Percentiles rank a stretch among this genome's conserved stretches.
These are phyloP conservation scores for Vitis hybrid DNA, from an alignment of 177 flowering plant genomes.

Conservation along the genomic window DNA sequence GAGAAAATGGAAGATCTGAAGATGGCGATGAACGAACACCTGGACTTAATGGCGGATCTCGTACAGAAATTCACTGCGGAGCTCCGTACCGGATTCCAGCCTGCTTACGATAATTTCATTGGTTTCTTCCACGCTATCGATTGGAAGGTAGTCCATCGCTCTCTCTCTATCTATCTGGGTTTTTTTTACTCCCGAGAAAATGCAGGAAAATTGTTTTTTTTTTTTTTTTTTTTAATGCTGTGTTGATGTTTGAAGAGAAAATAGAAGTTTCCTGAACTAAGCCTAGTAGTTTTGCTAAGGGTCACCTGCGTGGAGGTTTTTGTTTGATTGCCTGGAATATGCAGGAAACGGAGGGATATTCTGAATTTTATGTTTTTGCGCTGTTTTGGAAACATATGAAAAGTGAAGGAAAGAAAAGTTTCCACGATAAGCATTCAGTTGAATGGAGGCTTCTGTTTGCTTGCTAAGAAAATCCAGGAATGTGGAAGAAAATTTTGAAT, in stretches of 20 bases:
- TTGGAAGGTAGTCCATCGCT: constrained; percentile 64
- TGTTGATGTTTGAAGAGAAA: not conserved
- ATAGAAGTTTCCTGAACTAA: no score
- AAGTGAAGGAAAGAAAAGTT: not conserved
- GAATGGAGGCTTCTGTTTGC: not conserved
- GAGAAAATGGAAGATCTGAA: constrained; percentile 58
- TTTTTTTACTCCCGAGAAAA: not conserved
- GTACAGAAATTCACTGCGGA: constrained; percentile 63
- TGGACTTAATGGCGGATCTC: constrained; percentile 75
- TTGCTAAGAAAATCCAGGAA: not conserved
- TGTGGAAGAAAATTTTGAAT: not conserved
- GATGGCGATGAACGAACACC: constrained; percentile 60
- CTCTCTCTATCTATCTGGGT: not conserved
- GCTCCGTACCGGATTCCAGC: constrained; percentile 63
- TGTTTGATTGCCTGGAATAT: not conserved
- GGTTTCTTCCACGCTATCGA: constrained; percentile 94
- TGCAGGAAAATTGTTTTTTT: not conserved
- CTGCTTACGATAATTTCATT: constrained; percentile 78
- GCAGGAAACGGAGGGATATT: not conserved
- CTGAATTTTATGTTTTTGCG: not conserved
- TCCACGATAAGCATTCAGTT: no score
- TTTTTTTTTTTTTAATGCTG: not conserved
- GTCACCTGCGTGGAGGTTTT: no score
- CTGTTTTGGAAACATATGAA: not conserved
- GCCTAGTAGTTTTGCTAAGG: no score